Base-by-base conservation (phyloP, 805 yeast species). In the Wickerhamomyces queroliae region DNA sequence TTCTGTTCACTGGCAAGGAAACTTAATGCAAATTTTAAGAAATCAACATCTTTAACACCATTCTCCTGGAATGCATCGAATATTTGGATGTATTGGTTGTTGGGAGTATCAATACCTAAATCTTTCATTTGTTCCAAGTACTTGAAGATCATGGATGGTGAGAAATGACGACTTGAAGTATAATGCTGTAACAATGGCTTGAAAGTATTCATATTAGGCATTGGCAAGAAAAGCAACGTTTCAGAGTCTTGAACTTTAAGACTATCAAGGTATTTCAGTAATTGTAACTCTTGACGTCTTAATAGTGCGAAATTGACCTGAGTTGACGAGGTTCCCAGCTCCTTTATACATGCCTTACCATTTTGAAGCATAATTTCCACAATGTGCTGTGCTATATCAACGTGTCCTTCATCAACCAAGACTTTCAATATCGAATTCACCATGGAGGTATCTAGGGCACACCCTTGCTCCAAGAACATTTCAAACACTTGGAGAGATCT, bases 151-250 rank as follows among this genome's bases (percentile, higher is more conserved):
- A 35, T 37, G 2, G 17, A 10, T 2, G 48, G 43, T 3, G 39
- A 26, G 12, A 49, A 45, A 4, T 23, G 12, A 7, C 27, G 8
- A 1, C 38, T 9, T 5, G 24, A n/a, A 9, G 41, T 35, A 21
- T 37, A 44, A 39, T 45, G 37, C 1, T 20, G 23, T n/a, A 49
- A 13, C 5, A 47, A 21, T 3, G 51, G 51, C 5, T 40, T 31
- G 37, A 49, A 42, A 1, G 50, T 49, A n/a, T 45, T 44, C 24
- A 33, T 45, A 1, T 47, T 42, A 7, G 48, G 49, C 1, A 42
- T 21, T 9, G 44, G 42, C 16, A 27, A 16, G 22, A 37, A 43
- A 19, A 49, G 20, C 11, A 47, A 25, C 3, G 29, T 2, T 3
- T 28, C 30, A 1, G 12, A 5, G 1, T 24, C 22, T 24, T 46